Conservation (phyloP, 495 filamentous ascomycete species). For the Aspergillus baeticus region DNA sequence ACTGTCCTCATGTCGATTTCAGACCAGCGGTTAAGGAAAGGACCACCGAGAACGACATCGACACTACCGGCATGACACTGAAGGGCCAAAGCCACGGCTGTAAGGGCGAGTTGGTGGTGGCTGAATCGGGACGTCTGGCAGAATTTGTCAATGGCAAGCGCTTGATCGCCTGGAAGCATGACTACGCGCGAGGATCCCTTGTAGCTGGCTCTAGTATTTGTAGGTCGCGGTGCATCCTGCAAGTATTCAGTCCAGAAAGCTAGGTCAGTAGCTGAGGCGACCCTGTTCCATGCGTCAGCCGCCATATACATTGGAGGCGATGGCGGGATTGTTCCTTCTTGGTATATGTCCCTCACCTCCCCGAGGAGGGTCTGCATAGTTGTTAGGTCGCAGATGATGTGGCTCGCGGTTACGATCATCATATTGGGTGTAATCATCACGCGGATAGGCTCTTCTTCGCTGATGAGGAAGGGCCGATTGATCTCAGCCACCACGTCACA, state of each 20-base stretch:
- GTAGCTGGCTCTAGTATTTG: no score
- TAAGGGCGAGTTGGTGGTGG: constrained; percentile 29
- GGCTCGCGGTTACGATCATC: constrained; percentile 23
- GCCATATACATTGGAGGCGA: neutral
- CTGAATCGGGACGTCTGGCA: constrained; percentile 9
- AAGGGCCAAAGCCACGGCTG: constrained; percentile 25
- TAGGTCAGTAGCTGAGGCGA: neutral
- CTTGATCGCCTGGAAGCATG: no score
- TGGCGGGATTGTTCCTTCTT: no score
- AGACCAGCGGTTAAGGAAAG: constrained; percentile 26
- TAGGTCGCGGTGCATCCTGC: no score
- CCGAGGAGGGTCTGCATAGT: constrained; percentile 21
- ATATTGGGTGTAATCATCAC: constrained; percentile 13
- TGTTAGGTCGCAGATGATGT: constrained; percentile 30
- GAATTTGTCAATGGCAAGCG: no score
- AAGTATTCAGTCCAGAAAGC: neutral
- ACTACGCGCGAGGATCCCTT: no score
- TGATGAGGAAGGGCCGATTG: neutral
- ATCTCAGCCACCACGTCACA: no score
- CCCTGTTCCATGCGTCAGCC: neutral
- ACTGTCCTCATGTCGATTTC: constrained; percentile 25
- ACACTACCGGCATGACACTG: neutral
- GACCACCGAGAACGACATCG: constrained; percentile 29
- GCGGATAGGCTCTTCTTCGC: constrained; percentile 15
- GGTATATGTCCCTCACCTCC: constrained; percentile 12